Conservation (phyloP, 306 rosid species). For the Crotalaria pallida region DNA sequence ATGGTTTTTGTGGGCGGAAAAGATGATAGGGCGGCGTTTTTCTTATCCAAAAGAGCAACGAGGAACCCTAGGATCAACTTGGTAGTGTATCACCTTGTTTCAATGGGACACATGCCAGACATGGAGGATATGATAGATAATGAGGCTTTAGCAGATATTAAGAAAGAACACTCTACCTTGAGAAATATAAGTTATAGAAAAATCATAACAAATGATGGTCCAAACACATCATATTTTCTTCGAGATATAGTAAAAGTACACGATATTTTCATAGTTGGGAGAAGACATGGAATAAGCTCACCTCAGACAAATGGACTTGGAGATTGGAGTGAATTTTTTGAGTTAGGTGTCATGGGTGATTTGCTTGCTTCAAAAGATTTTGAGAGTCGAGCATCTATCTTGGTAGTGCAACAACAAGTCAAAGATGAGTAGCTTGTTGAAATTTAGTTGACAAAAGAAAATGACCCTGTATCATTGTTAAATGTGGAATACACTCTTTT, state of each 20-base stretch:
- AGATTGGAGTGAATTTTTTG: conserved; percentile 52
- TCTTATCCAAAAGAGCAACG: conserved; percentile 37
- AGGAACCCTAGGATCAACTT: conserved; percentile 19
- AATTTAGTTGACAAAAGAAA: too few species aligned
- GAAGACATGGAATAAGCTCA: conserved; percentile 21
- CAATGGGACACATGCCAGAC: background rate
- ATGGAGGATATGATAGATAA: conserved; percentile 23
- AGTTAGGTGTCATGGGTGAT: conserved; percentile 60
- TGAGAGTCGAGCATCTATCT: too few species aligned
- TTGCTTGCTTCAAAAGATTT: too few species aligned
- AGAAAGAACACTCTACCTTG: background rate
- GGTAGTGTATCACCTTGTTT: conserved; percentile 33
- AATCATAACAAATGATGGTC: conserved; percentile 20
- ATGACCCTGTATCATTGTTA: too few species aligned
- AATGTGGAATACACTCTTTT: too few species aligned
- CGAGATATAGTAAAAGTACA: conserved; percentile 27
- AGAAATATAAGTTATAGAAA: conserved; percentile 8
- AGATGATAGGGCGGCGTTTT: conserved; percentile 50
- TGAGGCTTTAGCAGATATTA: background rate
- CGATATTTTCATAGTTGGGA: conserved; percentile 55
- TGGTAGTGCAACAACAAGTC: too few species aligned
- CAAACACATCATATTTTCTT: conserved; percentile 24
- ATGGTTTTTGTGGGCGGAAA: too few species aligned
- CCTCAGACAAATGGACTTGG: conserved; percentile 43
- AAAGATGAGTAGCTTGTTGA: too few species aligned